Evolutionary conservation across 2,329 filamentous ascomycete species (phyloP), one percentile per base, ranked within the genome.

Genomic region (Aureobasidium sp.): DNA sequence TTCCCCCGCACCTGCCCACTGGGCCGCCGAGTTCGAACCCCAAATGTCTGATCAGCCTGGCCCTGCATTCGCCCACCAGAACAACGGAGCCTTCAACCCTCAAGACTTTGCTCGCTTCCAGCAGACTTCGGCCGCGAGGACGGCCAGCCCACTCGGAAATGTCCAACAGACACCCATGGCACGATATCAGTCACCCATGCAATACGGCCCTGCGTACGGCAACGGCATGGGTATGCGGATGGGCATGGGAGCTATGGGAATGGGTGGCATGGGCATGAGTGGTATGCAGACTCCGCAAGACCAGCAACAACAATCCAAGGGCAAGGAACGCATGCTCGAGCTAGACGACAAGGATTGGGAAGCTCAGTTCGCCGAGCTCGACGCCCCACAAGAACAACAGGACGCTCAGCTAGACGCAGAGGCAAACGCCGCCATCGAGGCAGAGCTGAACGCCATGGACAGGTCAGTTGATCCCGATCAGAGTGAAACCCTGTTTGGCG

Each of bases 341-440:
- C 82, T 97, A 25, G 90, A 96, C 71, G 93, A 99, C 67, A 74
- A 87, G 69, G 88, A 95, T 70, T 97, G 94, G 94, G 93, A 97
- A 75, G 90, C 91, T 68, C 91, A 97, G 73, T 99, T 99, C 73
- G 89, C 90, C 61, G 85, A 94, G 74, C 86, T 96, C 71, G 90
- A 93, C 71, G 77, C 87, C 64, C 40, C 53, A 31, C 79, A 85
- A 63, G 82, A 86, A 69, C 75, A 81, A 67, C 73, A 74, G 23
- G 73, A 74, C 29, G 72, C 78, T 60, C 23, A 35, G 9, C 73
- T 82, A 61, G 84, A 85, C 64, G 78, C 76, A 37, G 78, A 86
- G 69, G 88, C 89, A 57, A 87, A 89, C 64, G 80, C 81, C 62
- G 88, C 87, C 19, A 89, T 93, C 67, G 91, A 95, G 77, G 83